phyloP scores from a whole-genome alignment of 805 yeast species.

The Spathaspora girioi region DNA sequence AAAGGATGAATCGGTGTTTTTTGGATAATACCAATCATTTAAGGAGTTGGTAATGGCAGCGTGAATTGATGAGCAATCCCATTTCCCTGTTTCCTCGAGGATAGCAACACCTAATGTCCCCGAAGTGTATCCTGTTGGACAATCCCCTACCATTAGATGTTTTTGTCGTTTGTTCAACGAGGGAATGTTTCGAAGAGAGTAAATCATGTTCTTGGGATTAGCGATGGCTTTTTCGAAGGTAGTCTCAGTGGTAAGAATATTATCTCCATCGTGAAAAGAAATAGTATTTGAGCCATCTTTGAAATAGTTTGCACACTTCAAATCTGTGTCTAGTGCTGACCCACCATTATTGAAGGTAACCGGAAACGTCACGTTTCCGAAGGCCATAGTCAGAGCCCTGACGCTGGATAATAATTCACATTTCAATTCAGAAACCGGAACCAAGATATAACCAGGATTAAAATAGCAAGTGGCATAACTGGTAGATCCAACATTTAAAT shows the following conservation, averaged over 20 bases:
- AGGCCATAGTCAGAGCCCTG: conserved; percentile 7
- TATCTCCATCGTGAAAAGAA: conserved; percentile 14
- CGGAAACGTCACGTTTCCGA: conserved; percentile 19
- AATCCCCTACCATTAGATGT: conserved; percentile 11
- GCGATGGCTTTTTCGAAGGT: conserved; percentile 5
- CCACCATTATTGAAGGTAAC: conserved; percentile 19
- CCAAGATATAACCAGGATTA: conserved; percentile 12
- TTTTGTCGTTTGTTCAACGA: conserved; percentile 9
- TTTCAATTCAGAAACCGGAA: conserved; percentile 12
- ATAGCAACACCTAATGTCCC: conserved; percentile 19
- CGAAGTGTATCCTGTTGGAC: conserved; percentile 18
- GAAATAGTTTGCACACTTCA: conserved; percentile 15
- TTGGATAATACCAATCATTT: conserved; percentile 17
- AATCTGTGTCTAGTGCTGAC: conserved; percentile 13
- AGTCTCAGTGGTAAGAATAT: conserved; percentile 9
- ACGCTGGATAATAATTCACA: conserved; percentile 16
- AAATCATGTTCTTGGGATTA: neutral
- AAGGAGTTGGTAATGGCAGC: conserved; percentile 13
- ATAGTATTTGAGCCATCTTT: conserved; percentile 15
- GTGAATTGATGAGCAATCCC: conserved; percentile 15
- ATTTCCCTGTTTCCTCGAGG: conserved; percentile 6
- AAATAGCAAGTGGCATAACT: conserved; percentile 21
- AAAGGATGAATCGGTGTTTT: conserved; percentile 1
- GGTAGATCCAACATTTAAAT: conserved; percentile 10
- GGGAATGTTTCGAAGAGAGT: conserved; percentile 10